Percentiles rank a stretch among this genome's conserved stretches.
Evolutionary conservation across 805 yeast genomes (phyloP).

Genomic region (Starmera amethionina): DNA sequence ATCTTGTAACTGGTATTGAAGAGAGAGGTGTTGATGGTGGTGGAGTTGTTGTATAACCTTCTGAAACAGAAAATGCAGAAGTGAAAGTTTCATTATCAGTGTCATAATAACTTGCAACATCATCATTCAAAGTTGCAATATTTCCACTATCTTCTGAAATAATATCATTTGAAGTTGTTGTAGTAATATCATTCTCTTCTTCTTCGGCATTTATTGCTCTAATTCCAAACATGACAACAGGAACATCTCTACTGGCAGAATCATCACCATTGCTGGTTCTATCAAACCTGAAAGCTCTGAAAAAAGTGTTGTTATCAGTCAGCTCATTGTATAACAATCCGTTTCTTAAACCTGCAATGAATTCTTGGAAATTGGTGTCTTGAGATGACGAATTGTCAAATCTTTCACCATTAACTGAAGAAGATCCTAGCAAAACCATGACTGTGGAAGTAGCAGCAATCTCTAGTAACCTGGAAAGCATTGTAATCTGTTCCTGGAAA

Average conservation of each 20-base stretch:
- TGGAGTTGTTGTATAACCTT: no score
- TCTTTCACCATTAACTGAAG: constrained; percentile 17
- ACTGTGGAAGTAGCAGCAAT: constrained; percentile 37
- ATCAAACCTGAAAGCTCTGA: constrained; percentile 34
- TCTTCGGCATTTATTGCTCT: no score
- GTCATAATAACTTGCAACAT: not conserved
- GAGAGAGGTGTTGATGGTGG: no score
- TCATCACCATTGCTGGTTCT: constrained; percentile 6
- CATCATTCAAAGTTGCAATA: not conserved
- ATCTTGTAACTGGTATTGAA: no score
- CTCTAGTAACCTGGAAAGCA: constrained; percentile 32
- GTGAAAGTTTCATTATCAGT: no score
- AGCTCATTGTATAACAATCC: constrained; percentile 32
- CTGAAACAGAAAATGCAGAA: no score
- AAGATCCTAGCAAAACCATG: constrained; percentile 24
- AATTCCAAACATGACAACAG: no score
- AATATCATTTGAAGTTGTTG: constrained; percentile 1
- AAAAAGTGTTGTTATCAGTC: constrained; percentile 21
- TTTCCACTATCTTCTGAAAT: not conserved
- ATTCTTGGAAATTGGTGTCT: constrained; percentile 35
- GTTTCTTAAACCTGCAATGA: constrained; percentile 28
- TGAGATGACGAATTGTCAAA: constrained; percentile 18
- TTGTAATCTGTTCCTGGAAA: constrained; percentile 26
- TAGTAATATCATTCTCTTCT: not conserved
- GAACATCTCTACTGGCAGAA: no score